Percentiles rank a stretch among this genome's conserved stretches.
Evolutionary conservation across 495 filamentous ascomycete species (phyloP).

Genomic region (Penicillium diatomitis): DNA sequence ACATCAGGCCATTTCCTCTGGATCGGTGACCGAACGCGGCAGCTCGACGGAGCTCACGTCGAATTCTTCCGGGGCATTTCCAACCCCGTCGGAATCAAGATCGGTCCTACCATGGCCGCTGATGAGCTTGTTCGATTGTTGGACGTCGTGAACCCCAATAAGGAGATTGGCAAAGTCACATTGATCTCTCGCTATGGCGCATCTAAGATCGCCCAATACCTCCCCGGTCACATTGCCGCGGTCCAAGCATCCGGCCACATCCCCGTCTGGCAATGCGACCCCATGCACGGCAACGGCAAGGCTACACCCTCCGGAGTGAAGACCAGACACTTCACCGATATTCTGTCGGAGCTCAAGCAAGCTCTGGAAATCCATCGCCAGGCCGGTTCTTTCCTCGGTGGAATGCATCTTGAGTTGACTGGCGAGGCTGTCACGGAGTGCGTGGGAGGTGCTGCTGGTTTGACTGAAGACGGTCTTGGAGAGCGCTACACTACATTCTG

Average conservation of each 20-base stretch:
- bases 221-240: constrained; percentile 76
- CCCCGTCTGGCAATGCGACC: constrained; percentile 97
- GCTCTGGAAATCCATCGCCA: constrained; percentile 77
- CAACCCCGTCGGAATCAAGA: constrained; percentile 94
- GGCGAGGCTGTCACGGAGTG: constrained; percentile 97
- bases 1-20: constrained; percentile 97
- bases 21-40: constrained; percentile 94
- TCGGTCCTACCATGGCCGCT: constrained; percentile 72
- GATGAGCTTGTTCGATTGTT: constrained; percentile 68
- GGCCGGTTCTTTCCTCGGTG: constrained; percentile 75
- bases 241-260: constrained; percentile 64
- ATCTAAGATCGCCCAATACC: constrained; percentile 54
- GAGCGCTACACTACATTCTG: constrained; percentile 92
- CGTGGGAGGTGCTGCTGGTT: constrained; percentile 77
- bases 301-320: constrained; percentile 66
- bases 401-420: constrained; percentile 90
- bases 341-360: constrained; percentile 72
- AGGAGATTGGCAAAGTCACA: constrained; percentile 83
- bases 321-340: constrained; percentile 78
- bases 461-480: constrained; percentile 78
- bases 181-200: constrained; percentile 93
- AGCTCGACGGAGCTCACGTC: constrained; percentile 84
- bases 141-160: constrained; percentile 70
- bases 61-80: constrained; percentile 95
- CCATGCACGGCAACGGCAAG: constrained; percentile 79